Percentiles rank a stretch among this genome's conserved stretches.
phyloP scores from a whole-genome alignment of 306 rosid genomes.

The Sicyos baderoa region DNA sequence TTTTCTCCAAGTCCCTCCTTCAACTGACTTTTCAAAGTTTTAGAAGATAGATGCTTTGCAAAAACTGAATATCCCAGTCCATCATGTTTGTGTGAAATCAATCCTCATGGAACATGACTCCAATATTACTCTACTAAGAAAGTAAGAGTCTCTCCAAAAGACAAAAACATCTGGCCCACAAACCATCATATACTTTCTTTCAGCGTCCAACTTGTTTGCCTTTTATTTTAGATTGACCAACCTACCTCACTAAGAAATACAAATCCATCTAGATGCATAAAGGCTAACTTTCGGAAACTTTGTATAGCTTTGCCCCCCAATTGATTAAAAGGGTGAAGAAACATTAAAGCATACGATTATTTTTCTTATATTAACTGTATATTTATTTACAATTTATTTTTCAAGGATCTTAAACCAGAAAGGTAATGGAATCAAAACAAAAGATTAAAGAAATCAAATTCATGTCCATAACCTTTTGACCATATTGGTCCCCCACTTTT shows the following conservation, averaged over 20 bases:
- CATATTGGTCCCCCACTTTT: conserved; percentile 26
- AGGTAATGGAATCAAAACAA: not conserved
- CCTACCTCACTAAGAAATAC: not conserved
- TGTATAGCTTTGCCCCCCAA: not conserved
- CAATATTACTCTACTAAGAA: not conserved
- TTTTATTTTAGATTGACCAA: not conserved
- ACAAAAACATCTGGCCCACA: not conserved
- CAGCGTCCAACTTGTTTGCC: not conserved
- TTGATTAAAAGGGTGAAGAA: not conserved
- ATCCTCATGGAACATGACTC: not conserved
- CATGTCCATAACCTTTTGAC: conserved; percentile 25
- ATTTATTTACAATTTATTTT: not conserved
- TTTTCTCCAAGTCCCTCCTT: not conserved
- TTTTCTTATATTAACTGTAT: conserved; percentile 8
- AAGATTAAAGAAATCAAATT: conserved; percentile 17
- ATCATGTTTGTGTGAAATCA: too few relatives aligned
- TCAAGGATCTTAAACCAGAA: not conserved
- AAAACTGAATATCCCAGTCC: not conserved
- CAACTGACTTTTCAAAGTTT: not conserved
- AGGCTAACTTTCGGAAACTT: conserved; percentile 2
- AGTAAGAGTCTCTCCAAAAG: not conserved
- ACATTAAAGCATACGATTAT: conserved; percentile 1
- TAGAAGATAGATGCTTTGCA: not conserved
- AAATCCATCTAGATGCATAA: not conserved
- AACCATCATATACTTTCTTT: not conserved